Conservation (phyloP, 2,329 filamentous ascomycete species). For the Aspergillus sojae region DNA sequence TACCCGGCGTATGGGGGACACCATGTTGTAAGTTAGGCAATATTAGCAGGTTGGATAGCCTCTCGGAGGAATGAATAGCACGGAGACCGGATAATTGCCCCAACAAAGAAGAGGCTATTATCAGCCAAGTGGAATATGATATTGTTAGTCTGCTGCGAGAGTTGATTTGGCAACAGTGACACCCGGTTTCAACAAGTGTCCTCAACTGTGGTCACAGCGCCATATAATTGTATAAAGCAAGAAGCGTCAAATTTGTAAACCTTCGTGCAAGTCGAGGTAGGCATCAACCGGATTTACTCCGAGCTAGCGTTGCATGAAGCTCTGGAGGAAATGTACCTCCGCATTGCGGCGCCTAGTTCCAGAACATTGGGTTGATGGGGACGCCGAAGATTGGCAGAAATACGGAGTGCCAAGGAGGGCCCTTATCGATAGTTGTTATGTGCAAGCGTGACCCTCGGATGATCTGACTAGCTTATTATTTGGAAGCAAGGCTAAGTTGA, state of each 20-base stretch:
- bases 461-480: too few relatives aligned
- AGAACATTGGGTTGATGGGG: background rate
- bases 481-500: background rate
- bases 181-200: too few relatives aligned
- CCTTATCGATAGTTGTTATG: background rate
- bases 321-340: too few relatives aligned
- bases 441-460: background rate
- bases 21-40: background rate
- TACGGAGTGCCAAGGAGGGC: background rate
- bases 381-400: too few relatives aligned
- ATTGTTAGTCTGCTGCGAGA: background rate
- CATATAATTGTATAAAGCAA: too few relatives aligned
- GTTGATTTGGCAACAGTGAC: background rate
- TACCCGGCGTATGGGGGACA: fast-evolving
- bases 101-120: fast-evolving
- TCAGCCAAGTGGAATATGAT: too few relatives aligned
- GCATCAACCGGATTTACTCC: background rate
- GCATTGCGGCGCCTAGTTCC: background rate
- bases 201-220: too few relatives aligned
- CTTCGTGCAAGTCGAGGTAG: background rate
- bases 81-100: fast-evolving
- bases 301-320: too few relatives aligned
- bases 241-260: too few relatives aligned
- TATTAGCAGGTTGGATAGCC: background rate
- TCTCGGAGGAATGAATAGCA: background rate